These are phyloP conservation scores for Paecilomyces fulvus DNA, from an alignment of 2,329 filamentous ascomycete genomes.

Conservation along the genomic window DNA sequence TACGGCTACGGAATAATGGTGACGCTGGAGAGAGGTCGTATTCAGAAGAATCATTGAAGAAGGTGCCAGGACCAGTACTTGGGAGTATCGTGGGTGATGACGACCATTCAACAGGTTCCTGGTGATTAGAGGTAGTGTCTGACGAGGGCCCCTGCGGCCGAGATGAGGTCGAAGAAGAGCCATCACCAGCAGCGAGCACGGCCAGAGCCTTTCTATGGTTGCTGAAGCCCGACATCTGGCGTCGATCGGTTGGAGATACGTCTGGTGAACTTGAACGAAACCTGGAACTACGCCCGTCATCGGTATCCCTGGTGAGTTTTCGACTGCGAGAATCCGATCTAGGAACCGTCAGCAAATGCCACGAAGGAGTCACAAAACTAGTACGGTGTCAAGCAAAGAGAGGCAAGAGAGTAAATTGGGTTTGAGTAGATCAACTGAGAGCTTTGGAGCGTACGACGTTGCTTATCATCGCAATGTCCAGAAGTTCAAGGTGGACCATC, in stretches of 20 bases:
- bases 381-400: neutral
- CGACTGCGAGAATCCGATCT: neutral
- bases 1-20: constrained; percentile 54
- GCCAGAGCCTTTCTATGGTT: constrained; percentile 27
- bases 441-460: neutral
- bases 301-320: constrained; percentile 12
- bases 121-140: constrained; percentile 11
- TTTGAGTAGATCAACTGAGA: neutral
- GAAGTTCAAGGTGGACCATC: neutral
- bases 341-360: neutral
- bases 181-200: constrained; percentile 21
- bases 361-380: neutral
- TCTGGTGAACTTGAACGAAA: constrained; percentile 29
- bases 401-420: neutral
- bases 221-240: constrained; percentile 23
- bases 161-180: constrained; percentile 14
- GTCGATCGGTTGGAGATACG: constrained; percentile 30
- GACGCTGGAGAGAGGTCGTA: constrained; percentile 53
- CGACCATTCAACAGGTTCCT: constrained; percentile 22
- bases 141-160: constrained; percentile 14
- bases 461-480: neutral
- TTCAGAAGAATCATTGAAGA: constrained; percentile 31
- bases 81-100: constrained; percentile 18
- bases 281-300: constrained; percentile 22
- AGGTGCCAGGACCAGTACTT: constrained; percentile 23